Base-by-base conservation (phyloP, 371 early-diverging fungal genomes). In the Zancudomyces culisetae region DNA sequence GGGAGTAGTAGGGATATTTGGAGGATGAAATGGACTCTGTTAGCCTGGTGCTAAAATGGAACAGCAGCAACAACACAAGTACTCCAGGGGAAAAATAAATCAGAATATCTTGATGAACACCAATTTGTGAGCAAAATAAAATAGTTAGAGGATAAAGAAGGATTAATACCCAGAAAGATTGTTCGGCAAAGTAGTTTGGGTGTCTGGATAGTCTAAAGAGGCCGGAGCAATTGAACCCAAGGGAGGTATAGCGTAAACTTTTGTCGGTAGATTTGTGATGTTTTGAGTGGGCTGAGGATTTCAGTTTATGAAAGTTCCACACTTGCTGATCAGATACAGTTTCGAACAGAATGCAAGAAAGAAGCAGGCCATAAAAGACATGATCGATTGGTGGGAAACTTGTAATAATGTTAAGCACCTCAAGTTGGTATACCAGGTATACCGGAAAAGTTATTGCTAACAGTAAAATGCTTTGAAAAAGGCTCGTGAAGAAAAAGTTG, bases 101-200 rank as follows among this genome's bases (percentile, higher is more conserved):
- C 21, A 28, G 27, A 6, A 20, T 24, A 13, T 12, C 19, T 2
- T 22, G 27, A 42, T 46, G 1, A 26, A 45, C 46, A 1, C 24
- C 29, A 1, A 42, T 42, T 1, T 47, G 28, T 0, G 78, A 68
- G 1, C 70, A 62, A 2, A 80, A 35, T 15, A 35, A 10, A 15
- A 35, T 35, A 15, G 15, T 15, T 10, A 10, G 64, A 2, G 78
- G 75, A 54, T 78, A 87, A 22, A 78, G 45, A 35, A 79, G 77
- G 21, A 86, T 52, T 2, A 63, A 54, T 65, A 73, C 71, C 83
- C 84, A 85, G 49, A 78, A 68, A 13, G 62, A 52, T 52, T 75
- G 71, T 56, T 90, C 90, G 53, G 77, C 78, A 58, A 84, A 77
- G 60, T 82, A 83, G 63, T 90, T 89, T 47, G 88, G 82, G 56